These are phyloP conservation scores for Boletus vinaceobasis DNA, from an alignment of 768 basidiomycete genomes.

Conservation along the genomic window DNA sequence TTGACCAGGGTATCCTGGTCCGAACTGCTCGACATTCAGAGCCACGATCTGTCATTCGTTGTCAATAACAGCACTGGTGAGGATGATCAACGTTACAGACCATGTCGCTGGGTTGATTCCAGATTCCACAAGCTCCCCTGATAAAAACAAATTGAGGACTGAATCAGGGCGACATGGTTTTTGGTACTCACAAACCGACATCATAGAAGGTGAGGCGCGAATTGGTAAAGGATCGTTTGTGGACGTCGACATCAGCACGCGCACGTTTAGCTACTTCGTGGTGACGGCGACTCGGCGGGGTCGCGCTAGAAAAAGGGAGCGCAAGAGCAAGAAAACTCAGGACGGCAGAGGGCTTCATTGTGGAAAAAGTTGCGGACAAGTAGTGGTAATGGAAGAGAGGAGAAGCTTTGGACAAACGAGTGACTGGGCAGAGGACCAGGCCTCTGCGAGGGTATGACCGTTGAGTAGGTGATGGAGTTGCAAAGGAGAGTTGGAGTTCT, in stretches of 20 bases:
- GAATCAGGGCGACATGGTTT: background rate
- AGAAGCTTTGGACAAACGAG: constrained; percentile 16
- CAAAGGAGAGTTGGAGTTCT: background rate
- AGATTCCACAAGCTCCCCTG: constrained; percentile 55
- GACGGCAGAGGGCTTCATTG: constrained; percentile 30
- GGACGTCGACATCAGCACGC: constrained; percentile 32
- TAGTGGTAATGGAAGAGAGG: background rate
- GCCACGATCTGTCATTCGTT: constrained; percentile 23
- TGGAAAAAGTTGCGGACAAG: background rate
- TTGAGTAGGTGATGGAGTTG: constrained; percentile 1
- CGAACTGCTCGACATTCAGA: constrained; percentile 43
- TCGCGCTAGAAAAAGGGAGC: constrained; percentile 34
- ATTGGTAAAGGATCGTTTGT: constrained; percentile 33
- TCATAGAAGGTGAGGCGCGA: constrained; percentile 54
- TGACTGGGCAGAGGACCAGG: constrained; percentile 16
- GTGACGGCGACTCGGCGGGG: constrained; percentile 33
- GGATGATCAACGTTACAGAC: constrained; percentile 3
- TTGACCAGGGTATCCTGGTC: constrained; percentile 56
- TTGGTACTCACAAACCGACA: constrained; percentile 42
- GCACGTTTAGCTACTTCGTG: constrained; percentile 47
- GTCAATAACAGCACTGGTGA: background rate
- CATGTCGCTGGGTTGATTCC: constrained; percentile 33
- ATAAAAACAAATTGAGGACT: background rate
- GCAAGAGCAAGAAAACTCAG: constrained; percentile 34
- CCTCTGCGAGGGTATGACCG: constrained; percentile 2